Base-by-base conservation (phyloP, 495 filamentous ascomycete species). In the Hyaloscypha variabilis region DNA sequence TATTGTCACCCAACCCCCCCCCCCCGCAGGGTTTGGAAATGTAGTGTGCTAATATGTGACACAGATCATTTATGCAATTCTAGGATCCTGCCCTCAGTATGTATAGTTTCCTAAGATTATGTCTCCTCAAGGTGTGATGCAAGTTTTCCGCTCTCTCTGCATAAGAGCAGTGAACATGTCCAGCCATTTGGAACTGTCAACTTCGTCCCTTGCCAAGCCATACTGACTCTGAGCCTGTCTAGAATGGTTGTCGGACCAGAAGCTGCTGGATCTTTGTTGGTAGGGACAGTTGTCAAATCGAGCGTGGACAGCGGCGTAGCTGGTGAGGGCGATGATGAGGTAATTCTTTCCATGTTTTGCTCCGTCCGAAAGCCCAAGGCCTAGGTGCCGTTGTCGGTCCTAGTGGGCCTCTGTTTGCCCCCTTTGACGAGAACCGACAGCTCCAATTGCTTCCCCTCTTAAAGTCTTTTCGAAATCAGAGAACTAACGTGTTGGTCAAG, bases 211-310 rank as follows among this genome's bases (percentile, higher is more conserved):
- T 19, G 4, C 6, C 39, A 46, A 17, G 17, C 10, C 4, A 46
- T 46, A 19, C 39, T 46, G 39, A 46, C 39, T 46, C 39, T 17
- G 6, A 19, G 11, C 11, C 1, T 46, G 39, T 46, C 39, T 17
- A 46, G 39, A 62, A 90, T 99, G 87, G 87, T 97, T n/a, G 88
- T 98, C 39, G 95, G 95, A 0, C 95, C 95, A 0, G 95, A 98
- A 79, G 95, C 95, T 1, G 93, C 95, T 5, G 96, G 96, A 1
- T 95, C 91, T 50, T 83, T 99, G 24, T 83, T 99, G 0, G 89
- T 96, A 0, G 95, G 95, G 28, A 88, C 88, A 1, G 94, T 96
- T 21, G 90, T 99, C 58, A 88, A 90, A 70, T 79, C 83, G 8
- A 94, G 88, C 67, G 87, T 95, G 64, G 88, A 90, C 25, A 79